Percentiles rank a stretch among this genome's conserved stretches.
These are phyloP conservation scores for Cordyceps pruinosa DNA, from an alignment of 2,329 filamentous ascomycete genomes.

Conservation along the genomic window DNA sequence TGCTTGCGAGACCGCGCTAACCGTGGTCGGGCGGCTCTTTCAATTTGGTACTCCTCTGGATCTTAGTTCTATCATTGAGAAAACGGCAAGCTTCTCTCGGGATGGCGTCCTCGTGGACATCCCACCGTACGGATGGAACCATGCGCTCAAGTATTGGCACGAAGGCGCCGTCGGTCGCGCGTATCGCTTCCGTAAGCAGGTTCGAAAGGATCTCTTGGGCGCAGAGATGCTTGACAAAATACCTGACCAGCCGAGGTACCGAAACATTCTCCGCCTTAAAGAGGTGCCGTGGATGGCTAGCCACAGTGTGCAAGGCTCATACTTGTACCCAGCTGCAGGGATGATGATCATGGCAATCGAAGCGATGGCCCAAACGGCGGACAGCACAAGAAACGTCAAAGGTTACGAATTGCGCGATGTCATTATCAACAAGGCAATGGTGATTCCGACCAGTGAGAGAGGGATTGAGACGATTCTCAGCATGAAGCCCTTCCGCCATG, in stretches of 20 bases:
- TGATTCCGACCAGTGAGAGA: not conserved
- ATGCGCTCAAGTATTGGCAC: constrained; percentile 29
- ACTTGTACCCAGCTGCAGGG: constrained; percentile 32
- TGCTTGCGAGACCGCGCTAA: not conserved
- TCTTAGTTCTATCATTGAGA: not conserved
- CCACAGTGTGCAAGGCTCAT: constrained; percentile 27
- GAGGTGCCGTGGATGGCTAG: constrained; percentile 32
- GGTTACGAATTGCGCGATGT: not conserved
- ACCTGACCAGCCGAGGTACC: constrained; percentile 21
- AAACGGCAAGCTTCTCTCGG: not conserved
- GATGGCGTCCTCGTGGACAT: constrained; percentile 19
- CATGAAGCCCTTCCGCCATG: not conserved
- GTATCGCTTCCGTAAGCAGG: constrained; percentile 23
- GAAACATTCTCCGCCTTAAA: constrained; percentile 19
- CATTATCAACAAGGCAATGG: not conserved
- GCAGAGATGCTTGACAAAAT: constrained; percentile 16
- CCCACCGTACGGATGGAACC: constrained; percentile 22
- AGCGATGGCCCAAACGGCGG: constrained; percentile 17
- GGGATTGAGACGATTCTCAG: not conserved
- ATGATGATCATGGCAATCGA: constrained; percentile 29
- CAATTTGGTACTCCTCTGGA: not conserved
- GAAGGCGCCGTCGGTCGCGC: constrained; percentile 24
- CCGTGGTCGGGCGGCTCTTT: not conserved
- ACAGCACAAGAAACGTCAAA: not conserved
- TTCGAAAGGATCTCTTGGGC: constrained; percentile 35